Base-by-base conservation (phyloP, 495 filamentous ascomycete species). In the Penicillium macrosclerotiorum region DNA sequence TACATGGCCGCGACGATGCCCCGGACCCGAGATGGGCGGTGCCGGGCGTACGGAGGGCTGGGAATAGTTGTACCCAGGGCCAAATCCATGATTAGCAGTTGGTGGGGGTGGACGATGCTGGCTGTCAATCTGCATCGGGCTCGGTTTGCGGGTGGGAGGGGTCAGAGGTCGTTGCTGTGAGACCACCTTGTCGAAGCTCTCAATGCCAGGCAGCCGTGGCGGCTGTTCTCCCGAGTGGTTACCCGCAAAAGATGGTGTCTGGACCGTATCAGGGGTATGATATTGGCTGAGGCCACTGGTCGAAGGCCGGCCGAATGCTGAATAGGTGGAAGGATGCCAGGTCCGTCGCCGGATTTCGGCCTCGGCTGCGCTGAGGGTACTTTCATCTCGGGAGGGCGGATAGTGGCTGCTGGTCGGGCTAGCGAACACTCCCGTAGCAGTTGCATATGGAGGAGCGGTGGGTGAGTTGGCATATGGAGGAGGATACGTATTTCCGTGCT, bases 291-390 rank as follows among this genome's bases (percentile, higher is more conserved):
- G 55, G 18, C 72, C 77, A 65, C 73, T 88, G 51, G 74, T 89
- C 48, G 56, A 83, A 62, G 67, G 83, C 45, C 71, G 81, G 62
- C 64, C 77, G 74, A 80, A 71, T 22, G 62, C 65, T 8, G 73
- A 69, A 58, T 84, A 84, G 0, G 83, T 86, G 19, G 87, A 86
- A 3, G 88, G 89, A 69, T 96, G 90, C 90, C 90, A 96, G 6
- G 90, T 96, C 36, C 89, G 75, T 45, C 90, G 71, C 48, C 89
- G 81, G 79, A 83, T 83, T 37, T 90, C 86, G 17, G 88, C 83
- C 47, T 92, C 88, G 2, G 80, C 72, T 2, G 78, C 72, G 54
- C 65, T 73, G 4, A 81, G 72, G 1, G 69, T 59, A 1, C 81
- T 80, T 32, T 94, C 87, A 24, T 84, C 74, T 29, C 86, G 74